Evolutionary conservation across 768 basidiomycete species (phyloP), one percentile per base, ranked within the genome.

Genomic region (Phanerodontia chrysosporium): DNA sequence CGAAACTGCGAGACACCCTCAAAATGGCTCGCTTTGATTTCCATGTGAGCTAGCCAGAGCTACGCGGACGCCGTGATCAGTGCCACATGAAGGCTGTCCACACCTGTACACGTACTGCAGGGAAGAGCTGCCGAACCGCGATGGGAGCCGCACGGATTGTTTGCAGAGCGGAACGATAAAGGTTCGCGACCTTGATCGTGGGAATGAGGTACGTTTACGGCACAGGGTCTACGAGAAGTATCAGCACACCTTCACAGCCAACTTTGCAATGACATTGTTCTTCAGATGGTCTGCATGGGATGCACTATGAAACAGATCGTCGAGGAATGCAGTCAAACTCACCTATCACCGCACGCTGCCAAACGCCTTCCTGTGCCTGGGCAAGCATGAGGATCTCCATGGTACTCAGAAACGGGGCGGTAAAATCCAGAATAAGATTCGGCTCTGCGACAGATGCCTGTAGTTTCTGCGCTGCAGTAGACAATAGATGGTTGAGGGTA

Each of bases 291-390:
- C 84, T 84, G 65, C 14, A 7, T 61, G 49, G 8, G 36, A 21
- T n/a, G 21, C 53, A 22, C 28, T 32, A 18, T 30, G 6, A 30
- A 10, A 29, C 28, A 18, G 24, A 1, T 30, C 18, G 12, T 13
- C 29, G 18, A 32, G 14, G 16, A 14, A 44, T 45, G 29, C 24
- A 49, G 45, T 21, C 13, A 21, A 6, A 49, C 56, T 5, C 29
- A 92, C 94, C 90, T 59, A 91, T 73, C 67, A 89, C 87, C 16
- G 95, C 95, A 64, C 89, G 83, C 69, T 96, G 95, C 95, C 95
- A 98, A 44, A 86, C 92, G 68, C 92, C 96, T 74, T 99, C 97
- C 65, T 98, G 96, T 1, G 95, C 95, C 72, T 98, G 93, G 0
- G 94, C 94, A 4, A 95, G 80, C 84, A 93, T 88, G 57, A 98